A percentile compares a stretch with the other conserved stretches of the same genome.
Conservation (phyloP, 176 grass and related monocot species). For the Raddia distichophylla region DNA sequence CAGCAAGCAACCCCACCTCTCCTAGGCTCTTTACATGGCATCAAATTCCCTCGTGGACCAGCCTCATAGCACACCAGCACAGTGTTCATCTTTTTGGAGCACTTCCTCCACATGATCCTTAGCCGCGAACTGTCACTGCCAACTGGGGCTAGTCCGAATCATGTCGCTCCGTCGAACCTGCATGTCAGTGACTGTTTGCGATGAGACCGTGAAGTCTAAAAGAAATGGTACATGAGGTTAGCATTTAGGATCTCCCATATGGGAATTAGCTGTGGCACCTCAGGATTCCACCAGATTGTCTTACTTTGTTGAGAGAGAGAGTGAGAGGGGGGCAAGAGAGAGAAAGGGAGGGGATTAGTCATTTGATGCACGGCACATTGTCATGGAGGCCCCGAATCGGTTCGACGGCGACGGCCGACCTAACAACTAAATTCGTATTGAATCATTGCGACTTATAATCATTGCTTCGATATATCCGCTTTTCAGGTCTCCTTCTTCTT, state of each 20-base stretch:
- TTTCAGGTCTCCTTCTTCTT: background rate
- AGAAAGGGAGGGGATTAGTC: background rate
- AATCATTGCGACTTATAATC: constrained; percentile 43
- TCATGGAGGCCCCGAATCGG: constrained; percentile 34
- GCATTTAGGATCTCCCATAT: background rate
- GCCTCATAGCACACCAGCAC: background rate
- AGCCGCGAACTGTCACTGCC: background rate
- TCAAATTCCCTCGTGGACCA: constrained; percentile 36
- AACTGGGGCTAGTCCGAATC: background rate
- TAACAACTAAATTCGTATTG: constrained; percentile 29
- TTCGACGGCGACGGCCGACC: constrained; percentile 50
- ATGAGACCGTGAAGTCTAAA: background rate
- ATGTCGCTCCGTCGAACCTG: rapidly evolving
- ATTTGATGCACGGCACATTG: constrained; percentile 26
- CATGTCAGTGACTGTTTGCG: background rate
- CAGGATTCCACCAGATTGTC: constrained; percentile 46
- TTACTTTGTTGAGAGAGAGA: constrained; percentile 4
- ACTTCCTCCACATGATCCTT: background rate
- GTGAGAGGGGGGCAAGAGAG: background rate
- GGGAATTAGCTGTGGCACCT: constrained; percentile 47
- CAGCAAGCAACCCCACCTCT: background rate
- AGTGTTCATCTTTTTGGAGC: background rate
- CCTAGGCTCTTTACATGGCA: constrained; percentile 20
- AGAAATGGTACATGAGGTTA: background rate
- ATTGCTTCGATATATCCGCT: constrained; percentile 20